Evolutionary conservation across 352 stramenopile genomes (phyloP).

Genomic region (Globisporangium ultimum): DNA sequence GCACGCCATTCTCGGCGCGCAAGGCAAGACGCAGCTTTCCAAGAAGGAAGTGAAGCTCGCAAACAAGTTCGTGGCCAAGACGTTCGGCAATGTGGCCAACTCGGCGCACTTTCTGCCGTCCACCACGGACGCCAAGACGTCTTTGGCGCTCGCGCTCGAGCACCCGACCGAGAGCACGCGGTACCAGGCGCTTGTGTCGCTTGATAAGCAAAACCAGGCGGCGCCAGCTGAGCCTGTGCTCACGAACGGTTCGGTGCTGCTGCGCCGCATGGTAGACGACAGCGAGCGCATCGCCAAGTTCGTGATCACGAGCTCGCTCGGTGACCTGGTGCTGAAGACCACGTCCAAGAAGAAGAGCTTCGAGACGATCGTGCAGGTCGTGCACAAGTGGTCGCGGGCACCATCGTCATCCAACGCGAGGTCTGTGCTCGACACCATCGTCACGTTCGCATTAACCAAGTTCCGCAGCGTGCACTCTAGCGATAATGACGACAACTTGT

Average conservation of each 20-base stretch:
- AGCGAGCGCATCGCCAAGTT: conserved; percentile 64
- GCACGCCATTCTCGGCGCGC: conserved; percentile 22
- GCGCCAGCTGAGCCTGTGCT: conserved; percentile 30
- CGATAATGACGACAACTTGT: conserved; percentile 40
- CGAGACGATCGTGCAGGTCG: conserved; percentile 41
- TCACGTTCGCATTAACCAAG: conserved; percentile 46
- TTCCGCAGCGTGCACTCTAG: conserved; percentile 31
- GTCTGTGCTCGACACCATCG: conserved; percentile 37
- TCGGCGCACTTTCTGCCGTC: conserved; percentile 76
- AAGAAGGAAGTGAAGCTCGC: conserved; percentile 52
- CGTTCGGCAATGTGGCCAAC: conserved; percentile 69
- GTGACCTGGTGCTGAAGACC: conserved; percentile 53
- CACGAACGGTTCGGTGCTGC: conserved; percentile 46
- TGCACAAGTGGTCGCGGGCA: conserved; percentile 42
- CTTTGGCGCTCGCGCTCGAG: conserved; percentile 71
- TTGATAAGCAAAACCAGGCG: conserved; percentile 54
- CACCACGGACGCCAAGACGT: conserved; percentile 60
- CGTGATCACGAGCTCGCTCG: conserved; percentile 44
- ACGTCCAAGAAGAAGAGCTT: conserved; percentile 52
- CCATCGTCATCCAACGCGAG: conserved; percentile 3
- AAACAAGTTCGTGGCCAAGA: conserved; percentile 58
- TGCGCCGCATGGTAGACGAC: conserved; percentile 77
- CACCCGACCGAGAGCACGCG: conserved; percentile 72
- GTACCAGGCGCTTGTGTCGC: conserved; percentile 63
- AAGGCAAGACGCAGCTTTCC: conserved; percentile 16